phyloP scores from a whole-genome alignment of 805 yeast genomes.

The Pichia pseudocactophila region DNA sequence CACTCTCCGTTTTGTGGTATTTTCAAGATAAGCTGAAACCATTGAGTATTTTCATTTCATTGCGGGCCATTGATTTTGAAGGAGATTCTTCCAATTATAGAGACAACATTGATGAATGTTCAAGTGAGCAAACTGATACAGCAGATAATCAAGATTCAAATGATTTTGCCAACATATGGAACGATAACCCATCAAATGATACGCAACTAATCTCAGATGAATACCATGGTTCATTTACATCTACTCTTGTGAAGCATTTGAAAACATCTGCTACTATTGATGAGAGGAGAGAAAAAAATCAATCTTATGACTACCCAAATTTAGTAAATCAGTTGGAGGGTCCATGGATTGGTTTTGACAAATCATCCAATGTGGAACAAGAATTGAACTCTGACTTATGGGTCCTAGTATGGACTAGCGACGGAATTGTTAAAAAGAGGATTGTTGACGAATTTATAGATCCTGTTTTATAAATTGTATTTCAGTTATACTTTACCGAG shows the following conservation, averaged over 20 bases:
- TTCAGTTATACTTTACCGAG: conserved; percentile 1
- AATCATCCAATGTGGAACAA: conserved; percentile 13
- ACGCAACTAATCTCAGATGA: too few relatives aligned
- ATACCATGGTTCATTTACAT: background rate
- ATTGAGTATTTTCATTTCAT: conserved; percentile 73
- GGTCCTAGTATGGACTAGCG: conserved; percentile 35
- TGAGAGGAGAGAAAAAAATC: conserved; percentile 64
- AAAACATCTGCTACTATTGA: conserved; percentile 49
- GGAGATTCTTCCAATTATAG: background rate
- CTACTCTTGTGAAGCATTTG: background rate
- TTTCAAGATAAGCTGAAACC: conserved; percentile 79
- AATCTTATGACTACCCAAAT: conserved; percentile 71
- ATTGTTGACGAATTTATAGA: background rate
- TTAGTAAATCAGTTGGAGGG: conserved; percentile 67
- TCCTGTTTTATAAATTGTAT: background rate
- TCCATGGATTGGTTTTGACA: conserved; percentile 71
- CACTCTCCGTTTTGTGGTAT: conserved; percentile 61
- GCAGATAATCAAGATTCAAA: too few relatives aligned
- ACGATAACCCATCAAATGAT: too few relatives aligned
- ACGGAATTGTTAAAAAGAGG: conserved; percentile 25
- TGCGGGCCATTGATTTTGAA: conserved; percentile 61
- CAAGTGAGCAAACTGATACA: too few relatives aligned
- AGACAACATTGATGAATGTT: background rate
- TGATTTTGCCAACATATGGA: too few relatives aligned
- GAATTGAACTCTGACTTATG: conserved; percentile 3